Conservation (phyloP, 768 basidiomycete species). For the Hebeloma cylindrosporum region DNA sequence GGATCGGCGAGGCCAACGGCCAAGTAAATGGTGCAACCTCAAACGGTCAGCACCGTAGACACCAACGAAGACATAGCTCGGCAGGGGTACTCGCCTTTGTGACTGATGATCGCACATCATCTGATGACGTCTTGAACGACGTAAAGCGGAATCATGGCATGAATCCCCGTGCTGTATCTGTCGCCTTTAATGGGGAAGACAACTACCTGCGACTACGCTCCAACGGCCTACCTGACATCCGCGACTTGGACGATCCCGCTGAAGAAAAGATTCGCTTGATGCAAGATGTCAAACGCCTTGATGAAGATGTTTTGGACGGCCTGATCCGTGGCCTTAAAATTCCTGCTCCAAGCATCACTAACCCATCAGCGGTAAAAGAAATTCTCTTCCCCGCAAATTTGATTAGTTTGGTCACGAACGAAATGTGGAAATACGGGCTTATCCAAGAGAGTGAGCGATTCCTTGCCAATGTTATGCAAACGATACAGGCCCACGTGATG, state of each 20-base stretch:
- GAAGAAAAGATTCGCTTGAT: constrained; percentile 95
- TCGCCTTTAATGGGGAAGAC: constrained; percentile 85
- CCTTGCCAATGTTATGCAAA: constrained; percentile 98
- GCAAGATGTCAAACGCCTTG: constrained; percentile 85
- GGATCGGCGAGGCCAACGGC: constrained; percentile 50
- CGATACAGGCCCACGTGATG: constrained; percentile 97
- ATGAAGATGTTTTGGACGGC: constrained; percentile 91
- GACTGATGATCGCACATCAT: constrained; percentile 67
- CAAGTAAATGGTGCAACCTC: constrained; percentile 35
- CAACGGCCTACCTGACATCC: constrained; percentile 69
- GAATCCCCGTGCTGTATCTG: constrained; percentile 83
- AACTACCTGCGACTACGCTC: constrained; percentile 62
- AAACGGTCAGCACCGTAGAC: constrained; percentile 44
- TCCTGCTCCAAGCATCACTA: constrained; percentile 84
- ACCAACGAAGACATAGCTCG: constrained; percentile 85
- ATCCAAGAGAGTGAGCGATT: constrained; percentile 97
- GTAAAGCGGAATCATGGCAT: constrained; percentile 69
- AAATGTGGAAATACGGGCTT: constrained; percentile 99
- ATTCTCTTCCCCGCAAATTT: constrained; percentile 98
- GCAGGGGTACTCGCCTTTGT: constrained; percentile 71
- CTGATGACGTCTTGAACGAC: constrained; percentile 74
- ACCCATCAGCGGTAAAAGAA: constrained; percentile 93
- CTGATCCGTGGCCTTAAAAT: constrained; percentile 92
- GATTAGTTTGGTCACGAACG: constrained; percentile 97
- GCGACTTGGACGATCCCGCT: constrained; percentile 80